phyloP scores from a whole-genome alignment of 2,329 filamentous ascomycete genomes.

The Ascochyta lentis region DNA sequence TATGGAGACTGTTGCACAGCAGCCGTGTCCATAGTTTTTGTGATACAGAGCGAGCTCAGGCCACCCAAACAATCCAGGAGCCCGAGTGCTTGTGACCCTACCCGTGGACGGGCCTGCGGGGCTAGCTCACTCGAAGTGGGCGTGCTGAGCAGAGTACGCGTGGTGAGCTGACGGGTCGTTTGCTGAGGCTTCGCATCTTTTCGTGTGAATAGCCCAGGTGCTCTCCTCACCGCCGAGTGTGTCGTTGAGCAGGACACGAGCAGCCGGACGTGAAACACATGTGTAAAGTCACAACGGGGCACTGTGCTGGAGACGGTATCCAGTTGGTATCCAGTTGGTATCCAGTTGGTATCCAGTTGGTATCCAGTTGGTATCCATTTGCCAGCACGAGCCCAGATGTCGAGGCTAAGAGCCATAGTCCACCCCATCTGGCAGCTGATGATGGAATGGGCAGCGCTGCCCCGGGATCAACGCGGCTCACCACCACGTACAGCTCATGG shows the following conservation, averaged over 20 bases:
- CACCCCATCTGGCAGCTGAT: constrained; percentile 6
- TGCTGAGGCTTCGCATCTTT: constrained; percentile 1
- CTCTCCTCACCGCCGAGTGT: constrained; percentile 7
- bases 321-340: neutral
- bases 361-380: constrained; percentile 1
- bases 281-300: neutral
- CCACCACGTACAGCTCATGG: constrained; percentile 7
- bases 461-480: constrained; percentile 15
- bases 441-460: constrained; percentile 11
- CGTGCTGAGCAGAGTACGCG: neutral
- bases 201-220: neutral
- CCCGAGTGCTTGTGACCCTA: constrained; percentile 17
- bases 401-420: constrained; percentile 1
- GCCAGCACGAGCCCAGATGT: constrained; percentile 10
- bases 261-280: constrained; percentile 10
- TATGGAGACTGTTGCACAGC: constrained; percentile 17
- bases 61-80: constrained; percentile 24
- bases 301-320: constrained; percentile 1
- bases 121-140: constrained; percentile 18
- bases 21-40: constrained; percentile 24
- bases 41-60: constrained; percentile 28
- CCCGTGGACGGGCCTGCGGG: constrained; percentile 28
- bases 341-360: neutral
- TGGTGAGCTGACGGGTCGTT: constrained; percentile 2
- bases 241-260: neutral